These are phyloP conservation scores for Colletotrichum sp. DNA, from an alignment of 2,329 filamentous ascomycete genomes.

Conservation along the genomic window DNA sequence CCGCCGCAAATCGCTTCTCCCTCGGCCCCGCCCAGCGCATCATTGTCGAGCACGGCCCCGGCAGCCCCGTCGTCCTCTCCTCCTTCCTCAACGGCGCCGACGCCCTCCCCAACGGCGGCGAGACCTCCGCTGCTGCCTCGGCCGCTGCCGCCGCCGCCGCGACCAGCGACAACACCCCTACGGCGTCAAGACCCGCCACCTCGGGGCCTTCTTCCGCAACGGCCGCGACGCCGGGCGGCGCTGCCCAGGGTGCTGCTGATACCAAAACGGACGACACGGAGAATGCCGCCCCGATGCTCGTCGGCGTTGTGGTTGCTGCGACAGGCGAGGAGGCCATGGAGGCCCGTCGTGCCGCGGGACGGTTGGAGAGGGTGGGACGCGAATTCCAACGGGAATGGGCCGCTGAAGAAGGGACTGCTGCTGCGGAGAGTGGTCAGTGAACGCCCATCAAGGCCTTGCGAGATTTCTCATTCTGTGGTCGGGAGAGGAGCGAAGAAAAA, in stretches of 20 bases:
- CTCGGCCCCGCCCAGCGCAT: slow-evolving; percentile 61
- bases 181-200: neutral
- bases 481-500: neutral
- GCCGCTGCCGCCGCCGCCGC: neutral
- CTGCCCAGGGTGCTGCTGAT: neutral
- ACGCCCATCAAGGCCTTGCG: neutral
- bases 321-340: slow-evolving; percentile 51
- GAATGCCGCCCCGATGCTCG: slow-evolving; percentile 52
- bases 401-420: slow-evolving; percentile 30
- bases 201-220: neutral
- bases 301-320: slow-evolving; percentile 59
- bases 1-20: slow-evolving; percentile 56
- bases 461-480: neutral
- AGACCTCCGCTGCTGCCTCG: neutral
- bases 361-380: slow-evolving; percentile 58
- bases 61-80: slow-evolving; percentile 46
- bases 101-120: slow-evolving; percentile 11
- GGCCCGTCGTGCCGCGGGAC: slow-evolving; percentile 55
- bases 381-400: slow-evolving; percentile 61
- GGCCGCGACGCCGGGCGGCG: neutral
- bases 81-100: slow-evolving; percentile 49
- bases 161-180: neutral
- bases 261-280: slow-evolving; percentile 2
- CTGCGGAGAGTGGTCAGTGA: neutral
- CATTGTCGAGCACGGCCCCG: slow-evolving; percentile 59